Conservation (phyloP, 2,329 filamentous ascomycete species). For the Nemania bipapillata region DNA sequence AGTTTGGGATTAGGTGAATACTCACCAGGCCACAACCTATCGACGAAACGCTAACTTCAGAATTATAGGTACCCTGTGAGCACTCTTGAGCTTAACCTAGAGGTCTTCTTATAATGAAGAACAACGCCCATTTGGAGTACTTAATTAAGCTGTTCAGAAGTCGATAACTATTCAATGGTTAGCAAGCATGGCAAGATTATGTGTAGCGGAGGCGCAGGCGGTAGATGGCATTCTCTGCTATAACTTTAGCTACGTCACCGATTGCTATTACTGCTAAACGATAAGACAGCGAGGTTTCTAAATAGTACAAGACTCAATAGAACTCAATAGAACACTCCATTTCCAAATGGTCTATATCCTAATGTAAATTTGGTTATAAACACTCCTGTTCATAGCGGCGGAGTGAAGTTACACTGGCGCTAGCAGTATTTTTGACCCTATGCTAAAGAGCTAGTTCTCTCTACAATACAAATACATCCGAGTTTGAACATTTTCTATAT, state of each 20-base stretch:
- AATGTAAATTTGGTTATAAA: background rate
- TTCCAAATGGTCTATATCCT: background rate
- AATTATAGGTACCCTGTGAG: conserved; percentile 73
- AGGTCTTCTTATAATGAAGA: conserved; percentile 80
- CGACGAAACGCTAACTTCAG: conserved; percentile 20
- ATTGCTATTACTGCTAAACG: background rate
- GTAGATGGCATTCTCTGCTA: conserved; percentile 8
- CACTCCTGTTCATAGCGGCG: background rate
- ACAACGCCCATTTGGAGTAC: background rate
- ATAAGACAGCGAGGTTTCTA: background rate
- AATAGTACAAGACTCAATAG: background rate
- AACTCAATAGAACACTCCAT: background rate
- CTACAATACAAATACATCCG: too few species aligned
- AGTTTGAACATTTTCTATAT: too few species aligned
- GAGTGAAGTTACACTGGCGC: too few species aligned
- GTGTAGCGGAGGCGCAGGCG: background rate
- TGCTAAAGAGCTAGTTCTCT: too few species aligned
- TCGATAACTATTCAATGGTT: background rate
- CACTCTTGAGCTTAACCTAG: conserved; percentile 92
- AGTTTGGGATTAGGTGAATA: conserved; percentile 63
- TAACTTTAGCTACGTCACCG: background rate
- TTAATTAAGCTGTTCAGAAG: background rate
- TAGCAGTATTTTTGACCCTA: too few species aligned
- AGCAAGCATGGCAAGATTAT: background rate
- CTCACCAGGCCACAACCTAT: background rate